These are phyloP conservation scores for Solanum sparsipilum DNA, from an alignment of 257 asterid species.

Conservation along the genomic window DNA sequence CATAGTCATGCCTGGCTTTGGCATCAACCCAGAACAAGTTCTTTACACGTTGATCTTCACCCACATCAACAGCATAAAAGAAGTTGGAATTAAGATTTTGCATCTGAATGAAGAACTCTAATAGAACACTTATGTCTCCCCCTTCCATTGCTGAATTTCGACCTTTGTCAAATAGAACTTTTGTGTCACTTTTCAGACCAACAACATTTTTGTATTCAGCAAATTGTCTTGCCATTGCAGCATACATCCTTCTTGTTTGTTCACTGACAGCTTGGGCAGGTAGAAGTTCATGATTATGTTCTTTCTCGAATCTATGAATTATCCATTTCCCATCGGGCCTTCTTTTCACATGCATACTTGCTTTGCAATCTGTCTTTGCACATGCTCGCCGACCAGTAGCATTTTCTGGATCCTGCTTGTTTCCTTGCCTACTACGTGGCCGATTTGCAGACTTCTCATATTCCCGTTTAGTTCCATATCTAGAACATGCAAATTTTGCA, in stretches of 20 bases:
- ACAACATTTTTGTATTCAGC: slow-evolving; percentile 86
- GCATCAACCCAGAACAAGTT: slow-evolving; percentile 88
- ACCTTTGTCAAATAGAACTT: slow-evolving; percentile 60
- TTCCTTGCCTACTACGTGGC: slow-evolving; percentile 79
- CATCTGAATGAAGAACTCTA: slow-evolving; percentile 72
- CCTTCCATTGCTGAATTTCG: slow-evolving; percentile 56
- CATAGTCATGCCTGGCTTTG: slow-evolving; percentile 80
- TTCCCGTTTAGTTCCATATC: slow-evolving; percentile 93
- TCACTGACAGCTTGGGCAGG: slow-evolving; percentile 96
- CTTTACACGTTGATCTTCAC: slow-evolving; percentile 69
- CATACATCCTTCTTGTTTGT: slow-evolving; percentile 89
- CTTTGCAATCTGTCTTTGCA: slow-evolving; percentile 94
- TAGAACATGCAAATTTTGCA: slow-evolving; percentile 93
- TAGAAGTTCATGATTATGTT: slow-evolving; percentile 83
- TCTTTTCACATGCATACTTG: slow-evolving; percentile 98
- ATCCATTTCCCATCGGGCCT: slow-evolving; percentile 90
- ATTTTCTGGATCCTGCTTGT: slow-evolving; percentile 71
- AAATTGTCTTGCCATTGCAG: slow-evolving; percentile 90
- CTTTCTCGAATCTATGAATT: slow-evolving; percentile 89
- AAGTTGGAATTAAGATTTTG: slow-evolving; percentile 68
- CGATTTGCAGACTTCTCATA: slow-evolving; percentile 75
- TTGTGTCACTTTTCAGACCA: slow-evolving; percentile 60
- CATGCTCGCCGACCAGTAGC: slow-evolving; percentile 87
- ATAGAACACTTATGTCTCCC: slow-evolving; percentile 42
- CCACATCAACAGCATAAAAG: slow-evolving; percentile 70